Conservation (phyloP, 768 basidiomycete genomes). For the Lentinus brumalis region DNA sequence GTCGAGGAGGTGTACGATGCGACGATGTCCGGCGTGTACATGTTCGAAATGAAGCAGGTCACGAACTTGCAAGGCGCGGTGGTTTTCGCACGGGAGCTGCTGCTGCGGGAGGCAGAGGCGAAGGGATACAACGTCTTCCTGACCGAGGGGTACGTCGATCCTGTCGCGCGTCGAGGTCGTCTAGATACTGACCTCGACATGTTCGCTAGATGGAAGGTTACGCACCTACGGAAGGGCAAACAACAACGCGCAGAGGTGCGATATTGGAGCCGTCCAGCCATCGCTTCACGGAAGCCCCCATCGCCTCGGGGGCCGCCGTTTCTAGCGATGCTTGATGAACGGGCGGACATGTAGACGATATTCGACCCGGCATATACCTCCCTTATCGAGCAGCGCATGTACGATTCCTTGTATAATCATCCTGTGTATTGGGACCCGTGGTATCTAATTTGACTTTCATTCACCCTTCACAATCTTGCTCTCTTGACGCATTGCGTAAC, state of each 20-base stretch:
- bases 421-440: background rate
- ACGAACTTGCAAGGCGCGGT: conserved; percentile 55
- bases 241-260: conserved; percentile 66
- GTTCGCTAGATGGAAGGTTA: conserved; percentile 16
- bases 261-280: conserved; percentile 70
- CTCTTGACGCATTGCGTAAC: conserved; percentile 77
- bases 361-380: background rate
- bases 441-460: background rate
- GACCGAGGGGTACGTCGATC: conserved; percentile 59
- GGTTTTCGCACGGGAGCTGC: conserved; percentile 62
- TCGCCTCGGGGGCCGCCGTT: conserved; percentile 66
- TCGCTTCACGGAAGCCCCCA: conserved; percentile 47
- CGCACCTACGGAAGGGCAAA: conserved; percentile 41
- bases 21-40: conserved; percentile 56
- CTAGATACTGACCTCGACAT: background rate
- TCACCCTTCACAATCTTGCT: conserved; percentile 67
- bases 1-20: conserved; percentile 53
- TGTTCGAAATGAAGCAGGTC: conserved; percentile 45
- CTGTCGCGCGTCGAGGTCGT: background rate
- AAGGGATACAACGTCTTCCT: conserved; percentile 66
- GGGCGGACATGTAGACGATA: background rate
- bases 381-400: background rate
- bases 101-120: conserved; percentile 55
- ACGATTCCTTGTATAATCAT: background rate
- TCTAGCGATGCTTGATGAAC: conserved; percentile 55